Evolutionary conservation across 23 red algal genomes (phyloP).

Genomic region (Gracilaria gracilis): DNA sequence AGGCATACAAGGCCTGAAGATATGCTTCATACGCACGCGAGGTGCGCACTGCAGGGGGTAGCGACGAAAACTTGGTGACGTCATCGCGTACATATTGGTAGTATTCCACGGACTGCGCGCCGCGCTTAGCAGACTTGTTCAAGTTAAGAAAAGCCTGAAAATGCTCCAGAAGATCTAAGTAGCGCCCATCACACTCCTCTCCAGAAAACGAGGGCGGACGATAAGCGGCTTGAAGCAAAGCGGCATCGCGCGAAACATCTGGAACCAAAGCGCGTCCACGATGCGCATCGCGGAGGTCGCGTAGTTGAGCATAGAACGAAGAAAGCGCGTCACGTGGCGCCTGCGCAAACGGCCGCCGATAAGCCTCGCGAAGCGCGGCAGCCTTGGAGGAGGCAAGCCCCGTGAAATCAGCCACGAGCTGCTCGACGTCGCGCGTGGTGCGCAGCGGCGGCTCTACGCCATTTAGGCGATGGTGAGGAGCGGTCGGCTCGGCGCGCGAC

Average conservation of each 20-base stretch:
- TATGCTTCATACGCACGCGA: slow-evolving; percentile 54
- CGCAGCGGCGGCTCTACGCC: background rate
- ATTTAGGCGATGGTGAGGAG: slow-evolving; percentile 13
- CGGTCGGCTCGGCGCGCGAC: slow-evolving; percentile 23
- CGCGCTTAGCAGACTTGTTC: background rate
- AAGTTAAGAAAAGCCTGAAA: slow-evolving; percentile 51
- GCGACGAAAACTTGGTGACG: slow-evolving; percentile 5
- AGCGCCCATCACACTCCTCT: slow-evolving; percentile 63
- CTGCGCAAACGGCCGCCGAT: background rate
- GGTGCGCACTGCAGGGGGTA: slow-evolving; percentile 39
- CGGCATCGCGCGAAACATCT: slow-evolving; percentile 9
- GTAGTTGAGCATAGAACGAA: slow-evolving; percentile 58
- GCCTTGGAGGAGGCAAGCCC: slow-evolving; percentile 6
- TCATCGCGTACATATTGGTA: slow-evolving; percentile 62
- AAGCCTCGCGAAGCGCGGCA: background rate
- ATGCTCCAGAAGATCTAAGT: slow-evolving; percentile 39
- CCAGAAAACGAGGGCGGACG: slow-evolving; percentile 51
- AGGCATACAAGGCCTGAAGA: slow-evolving; percentile 9
- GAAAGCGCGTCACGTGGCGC: slow-evolving; percentile 23
- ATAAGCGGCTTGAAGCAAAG: slow-evolving; percentile 19
- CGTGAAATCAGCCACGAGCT: slow-evolving; percentile 44
- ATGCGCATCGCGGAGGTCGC: slow-evolving; percentile 58
- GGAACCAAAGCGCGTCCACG: background rate
- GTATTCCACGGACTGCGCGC: slow-evolving; percentile 37
- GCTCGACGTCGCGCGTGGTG: slow-evolving; percentile 49